phyloP scores from a whole-genome alignment of 768 basidiomycete species.

The Clitopilus passeckerianus region DNA sequence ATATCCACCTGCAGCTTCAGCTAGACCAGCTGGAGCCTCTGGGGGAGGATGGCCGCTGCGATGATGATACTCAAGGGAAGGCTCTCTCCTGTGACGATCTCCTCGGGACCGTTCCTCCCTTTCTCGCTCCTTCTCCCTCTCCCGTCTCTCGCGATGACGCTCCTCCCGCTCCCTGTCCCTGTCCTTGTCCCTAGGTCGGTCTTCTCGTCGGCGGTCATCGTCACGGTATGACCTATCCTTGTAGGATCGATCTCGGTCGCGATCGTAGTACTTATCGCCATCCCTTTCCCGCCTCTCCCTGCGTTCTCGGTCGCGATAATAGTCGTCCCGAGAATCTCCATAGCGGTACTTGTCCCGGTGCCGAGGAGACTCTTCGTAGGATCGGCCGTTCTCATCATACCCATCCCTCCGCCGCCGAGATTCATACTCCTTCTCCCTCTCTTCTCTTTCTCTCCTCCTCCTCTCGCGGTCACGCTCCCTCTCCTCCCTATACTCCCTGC shows the following conservation, averaged over 20 bases:
- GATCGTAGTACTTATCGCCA: conserved; percentile 6
- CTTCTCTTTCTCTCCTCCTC: neutral
- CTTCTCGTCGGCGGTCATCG: conserved; percentile 11
- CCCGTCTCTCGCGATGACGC: neutral
- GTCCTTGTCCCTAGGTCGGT: conserved; percentile 7
- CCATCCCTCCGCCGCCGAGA: neutral
- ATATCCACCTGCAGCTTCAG: neutral
- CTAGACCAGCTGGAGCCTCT: neutral
- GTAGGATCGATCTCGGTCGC: conserved; percentile 6
- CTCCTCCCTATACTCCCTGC: conserved; percentile 1
- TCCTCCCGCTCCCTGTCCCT: neutral
- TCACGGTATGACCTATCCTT: conserved; percentile 11
- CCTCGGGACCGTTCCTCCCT: neutral
- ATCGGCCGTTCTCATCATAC: conserved; percentile 4
- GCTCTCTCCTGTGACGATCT: no score
- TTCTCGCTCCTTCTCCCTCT: neutral
- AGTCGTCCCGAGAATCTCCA: neutral
- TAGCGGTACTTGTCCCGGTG: conserved; percentile 11
- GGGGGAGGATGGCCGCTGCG: neutral
- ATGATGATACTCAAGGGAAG: no score
- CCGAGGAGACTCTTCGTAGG: conserved; percentile 2
- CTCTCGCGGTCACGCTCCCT: conserved; percentile 4
- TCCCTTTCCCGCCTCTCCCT: conserved; percentile 4
- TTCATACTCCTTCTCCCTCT: conserved; percentile 2
- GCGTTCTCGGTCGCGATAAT: conserved; percentile 6